These are phyloP conservation scores for Talaromyces sp. DNA, from an alignment of 2,329 filamentous ascomycete genomes.

Conservation along the genomic window DNA sequence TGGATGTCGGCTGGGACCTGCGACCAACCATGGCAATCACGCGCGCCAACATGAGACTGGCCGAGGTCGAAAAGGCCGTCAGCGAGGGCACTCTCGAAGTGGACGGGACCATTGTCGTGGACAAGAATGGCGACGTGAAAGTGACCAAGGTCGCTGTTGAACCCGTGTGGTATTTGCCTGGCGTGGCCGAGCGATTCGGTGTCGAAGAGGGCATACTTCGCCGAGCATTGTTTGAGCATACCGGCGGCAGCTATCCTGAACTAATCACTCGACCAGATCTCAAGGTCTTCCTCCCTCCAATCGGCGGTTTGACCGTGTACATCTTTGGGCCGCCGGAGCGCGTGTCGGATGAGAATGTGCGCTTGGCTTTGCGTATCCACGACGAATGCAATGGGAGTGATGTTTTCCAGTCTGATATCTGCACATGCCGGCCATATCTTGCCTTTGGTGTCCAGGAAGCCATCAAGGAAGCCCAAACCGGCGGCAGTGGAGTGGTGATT, in stretches of 20 bases:
- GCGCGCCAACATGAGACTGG: slow-evolving; percentile 92
- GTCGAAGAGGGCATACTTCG: slow-evolving; percentile 85
- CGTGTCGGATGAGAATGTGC: slow-evolving; percentile 80
- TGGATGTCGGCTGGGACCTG: slow-evolving; percentile 69
- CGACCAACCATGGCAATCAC: slow-evolving; percentile 89
- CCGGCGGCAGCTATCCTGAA: slow-evolving; percentile 93
- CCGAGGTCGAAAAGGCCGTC: slow-evolving; percentile 88
- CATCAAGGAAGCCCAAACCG: slow-evolving; percentile 92
- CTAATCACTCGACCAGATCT: slow-evolving; percentile 91
- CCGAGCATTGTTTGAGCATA: slow-evolving; percentile 87
- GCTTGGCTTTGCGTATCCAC: slow-evolving; percentile 78
- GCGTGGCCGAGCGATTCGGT: slow-evolving; percentile 86
- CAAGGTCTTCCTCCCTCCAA: slow-evolving; percentile 92
- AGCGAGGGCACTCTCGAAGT: slow-evolving; percentile 67
- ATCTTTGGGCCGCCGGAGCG: slow-evolving; percentile 94
- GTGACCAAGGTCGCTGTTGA: slow-evolving; percentile 98
- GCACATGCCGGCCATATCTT: slow-evolving; percentile 86
- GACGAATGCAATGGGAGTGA: slow-evolving; percentile 94
- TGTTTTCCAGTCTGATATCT: slow-evolving; percentile 97
- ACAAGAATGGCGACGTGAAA: slow-evolving; percentile 76
- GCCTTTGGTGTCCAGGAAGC: slow-evolving; percentile 97
- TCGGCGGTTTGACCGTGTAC: slow-evolving; percentile 93
- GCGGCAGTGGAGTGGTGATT: slow-evolving; percentile 90
- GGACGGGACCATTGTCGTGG: slow-evolving; percentile 88
- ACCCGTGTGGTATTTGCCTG: slow-evolving; percentile 83